Percentiles rank a stretch among this genome's conserved stretches.
Evolutionary conservation across 108 stramenopile genomes (phyloP).

Genomic region (Ochromonas danica): DNA sequence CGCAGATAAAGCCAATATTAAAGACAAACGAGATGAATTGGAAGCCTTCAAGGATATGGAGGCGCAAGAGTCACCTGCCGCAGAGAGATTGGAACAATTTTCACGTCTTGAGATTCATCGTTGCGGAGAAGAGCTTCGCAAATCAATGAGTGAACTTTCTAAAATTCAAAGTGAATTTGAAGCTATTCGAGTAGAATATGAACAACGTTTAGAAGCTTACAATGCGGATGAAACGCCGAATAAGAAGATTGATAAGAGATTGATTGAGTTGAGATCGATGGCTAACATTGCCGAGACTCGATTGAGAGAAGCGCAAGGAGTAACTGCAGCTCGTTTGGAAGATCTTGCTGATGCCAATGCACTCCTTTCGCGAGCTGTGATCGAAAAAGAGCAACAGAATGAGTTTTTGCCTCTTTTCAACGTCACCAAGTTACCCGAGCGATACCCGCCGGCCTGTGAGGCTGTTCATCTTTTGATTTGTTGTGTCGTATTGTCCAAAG

Average conservation of each 20-base stretch:
- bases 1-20: neutral
- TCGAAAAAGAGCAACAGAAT: neutral
- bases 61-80: constrained; percentile 5
- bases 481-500: neutral
- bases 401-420: constrained; percentile 21
- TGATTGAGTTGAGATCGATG: constrained; percentile 26
- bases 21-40: constrained; percentile 1
- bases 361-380: neutral
- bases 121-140: neutral
- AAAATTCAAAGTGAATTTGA: neutral
- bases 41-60: constrained; percentile 19
- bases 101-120: neutral
- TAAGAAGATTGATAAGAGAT: neutral
- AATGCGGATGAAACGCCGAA: constrained; percentile 4
- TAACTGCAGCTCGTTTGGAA: neutral
- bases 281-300: constrained; percentile 20
- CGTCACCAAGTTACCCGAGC: neutral
- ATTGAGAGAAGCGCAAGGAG: neutral
- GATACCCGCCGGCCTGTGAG: too few species aligned
- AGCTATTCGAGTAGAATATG: neutral
- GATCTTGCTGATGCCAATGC: constrained; percentile 18
- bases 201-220: constrained; percentile 5
- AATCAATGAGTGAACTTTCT: neutral
- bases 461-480: constrained; percentile 21
- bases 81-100: constrained; percentile 23